These are phyloP conservation scores for Microbotryum scabiosae DNA, from an alignment of 1,284 basidiomycete species.

Conservation along the genomic window DNA sequence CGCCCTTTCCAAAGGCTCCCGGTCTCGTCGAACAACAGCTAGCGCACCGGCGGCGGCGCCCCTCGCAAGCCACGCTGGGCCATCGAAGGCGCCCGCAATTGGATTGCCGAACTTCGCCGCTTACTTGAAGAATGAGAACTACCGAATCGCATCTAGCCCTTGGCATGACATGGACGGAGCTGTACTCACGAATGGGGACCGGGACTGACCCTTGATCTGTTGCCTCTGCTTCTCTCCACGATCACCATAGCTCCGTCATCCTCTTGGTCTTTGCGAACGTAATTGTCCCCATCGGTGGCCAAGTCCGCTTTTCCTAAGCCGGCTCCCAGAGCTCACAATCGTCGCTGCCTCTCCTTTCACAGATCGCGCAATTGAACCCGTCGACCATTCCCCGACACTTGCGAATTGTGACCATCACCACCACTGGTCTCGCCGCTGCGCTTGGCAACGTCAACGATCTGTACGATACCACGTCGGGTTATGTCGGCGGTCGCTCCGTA, in stretches of 20 bases:
- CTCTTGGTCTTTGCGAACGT: slow-evolving; percentile 24
- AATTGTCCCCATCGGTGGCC: too few species aligned
- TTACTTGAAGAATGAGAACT: too few species aligned
- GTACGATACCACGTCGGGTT: background rate
- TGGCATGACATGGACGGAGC: background rate
- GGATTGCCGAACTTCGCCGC: too few species aligned
- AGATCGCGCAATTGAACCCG: slow-evolving; percentile 18
- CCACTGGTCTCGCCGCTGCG: slow-evolving; percentile 10
- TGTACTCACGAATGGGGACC: background rate
- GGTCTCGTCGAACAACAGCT: background rate
- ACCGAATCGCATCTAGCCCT: too few species aligned
- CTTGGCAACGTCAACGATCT: slow-evolving; percentile 13
- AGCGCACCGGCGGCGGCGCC: background rate
- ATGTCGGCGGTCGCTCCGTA: background rate
- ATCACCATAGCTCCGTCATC: slow-evolving; percentile 9
- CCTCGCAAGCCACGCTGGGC: too few species aligned
- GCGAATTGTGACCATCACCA: slow-evolving; percentile 29
- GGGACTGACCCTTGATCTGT: too few species aligned
- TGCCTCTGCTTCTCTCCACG: background rate
- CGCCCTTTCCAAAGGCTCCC: background rate
- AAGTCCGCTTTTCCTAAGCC: background rate
- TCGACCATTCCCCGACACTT: slow-evolving; percentile 26
- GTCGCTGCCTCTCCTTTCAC: background rate
- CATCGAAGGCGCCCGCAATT: too few species aligned
- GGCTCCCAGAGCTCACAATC: background rate